Percentiles rank a stretch among this genome's conserved stretches.
These are phyloP conservation scores for Blepharisma stoltei DNA, from an alignment of 73 alveolate species.

Conservation along the genomic window DNA sequence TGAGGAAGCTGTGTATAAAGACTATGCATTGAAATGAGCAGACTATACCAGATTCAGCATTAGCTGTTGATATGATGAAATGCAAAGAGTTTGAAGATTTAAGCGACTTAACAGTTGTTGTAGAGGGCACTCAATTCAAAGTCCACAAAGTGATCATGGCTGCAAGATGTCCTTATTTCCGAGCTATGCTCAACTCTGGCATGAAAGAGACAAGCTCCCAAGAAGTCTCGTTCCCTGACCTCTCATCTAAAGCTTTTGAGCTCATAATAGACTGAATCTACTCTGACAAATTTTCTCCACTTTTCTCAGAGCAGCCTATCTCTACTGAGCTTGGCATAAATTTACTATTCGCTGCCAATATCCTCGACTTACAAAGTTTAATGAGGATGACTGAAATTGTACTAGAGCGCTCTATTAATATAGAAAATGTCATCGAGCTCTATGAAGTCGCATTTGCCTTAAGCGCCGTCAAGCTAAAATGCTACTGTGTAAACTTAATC, in stretches of 20 bases:
- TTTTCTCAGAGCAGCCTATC: background rate
- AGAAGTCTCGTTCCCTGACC: slow-evolving; percentile 37
- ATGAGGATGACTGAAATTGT: slow-evolving; percentile 53
- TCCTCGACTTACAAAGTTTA: slow-evolving; percentile 47
- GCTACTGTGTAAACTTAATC: slow-evolving; percentile 26
- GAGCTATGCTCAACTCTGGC: slow-evolving; percentile 46
- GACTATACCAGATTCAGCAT: slow-evolving; percentile 50
- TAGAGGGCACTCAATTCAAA: slow-evolving; percentile 38
- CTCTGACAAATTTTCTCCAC: slow-evolving; percentile 44
- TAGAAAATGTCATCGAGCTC: slow-evolving; percentile 50
- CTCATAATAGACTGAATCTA: slow-evolving; percentile 50
- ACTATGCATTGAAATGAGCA: slow-evolving; percentile 19
- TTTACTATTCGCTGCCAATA: slow-evolving; percentile 43
- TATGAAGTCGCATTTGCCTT: slow-evolving; percentile 24
- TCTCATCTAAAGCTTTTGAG: slow-evolving; percentile 36
- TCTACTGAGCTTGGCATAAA: slow-evolving; percentile 35
- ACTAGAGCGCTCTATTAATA: slow-evolving; percentile 36
- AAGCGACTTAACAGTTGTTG: slow-evolving; percentile 55
- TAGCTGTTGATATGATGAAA: slow-evolving; percentile 35
- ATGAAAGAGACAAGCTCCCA: slow-evolving; percentile 49
- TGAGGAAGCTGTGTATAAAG: background rate
- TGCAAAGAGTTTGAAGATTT: slow-evolving; percentile 37
- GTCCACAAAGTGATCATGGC: slow-evolving; percentile 65
- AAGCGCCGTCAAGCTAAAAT: slow-evolving; percentile 29
- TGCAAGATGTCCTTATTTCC: slow-evolving; percentile 58